Evolutionary conservation across 2,329 filamentous ascomycete species (phyloP).

Genomic region (Aspergillus fructus): DNA sequence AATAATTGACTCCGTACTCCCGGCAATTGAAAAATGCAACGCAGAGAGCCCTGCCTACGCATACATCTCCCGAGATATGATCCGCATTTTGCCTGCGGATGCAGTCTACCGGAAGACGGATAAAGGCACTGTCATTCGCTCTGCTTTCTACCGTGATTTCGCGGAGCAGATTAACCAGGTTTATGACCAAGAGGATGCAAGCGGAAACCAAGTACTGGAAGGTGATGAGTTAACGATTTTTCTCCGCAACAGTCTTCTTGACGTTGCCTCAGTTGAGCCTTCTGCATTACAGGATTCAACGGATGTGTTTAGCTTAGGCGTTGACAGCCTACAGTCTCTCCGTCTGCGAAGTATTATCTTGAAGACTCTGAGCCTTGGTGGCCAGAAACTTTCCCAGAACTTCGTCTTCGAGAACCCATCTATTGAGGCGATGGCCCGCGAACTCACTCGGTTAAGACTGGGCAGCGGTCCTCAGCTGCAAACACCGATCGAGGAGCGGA

Average conservation of each 20-base stretch:
- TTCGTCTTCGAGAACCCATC: conserved; percentile 25
- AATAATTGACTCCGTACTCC: conserved; percentile 51
- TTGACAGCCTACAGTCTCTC: conserved; percentile 25
- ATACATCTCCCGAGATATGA: conserved; percentile 25
- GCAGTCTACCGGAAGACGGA: conserved; percentile 21
- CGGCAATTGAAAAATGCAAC: conserved; percentile 54
- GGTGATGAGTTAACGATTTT: conserved; percentile 14
- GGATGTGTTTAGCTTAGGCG: conserved; percentile 23
- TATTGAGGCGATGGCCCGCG: conserved; percentile 19
- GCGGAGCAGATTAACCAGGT: conserved; percentile 18
- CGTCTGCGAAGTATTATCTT: conserved; percentile 19
- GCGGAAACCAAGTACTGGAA: conserved; percentile 16
- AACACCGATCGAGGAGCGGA: conserved; percentile 40
- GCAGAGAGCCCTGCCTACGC: conserved; percentile 42
- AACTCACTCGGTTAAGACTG: conserved; percentile 14
- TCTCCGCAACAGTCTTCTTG: conserved; percentile 34
- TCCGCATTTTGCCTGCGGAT: conserved; percentile 19
- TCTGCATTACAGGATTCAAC: conserved; percentile 12
- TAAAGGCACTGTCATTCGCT: conserved; percentile 25
- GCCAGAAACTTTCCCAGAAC: conserved; percentile 18
- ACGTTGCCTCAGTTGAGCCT: conserved; percentile 24
- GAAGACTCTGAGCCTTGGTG: conserved; percentile 15
- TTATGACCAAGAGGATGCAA: conserved; percentile 16
- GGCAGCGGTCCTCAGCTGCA: conserved; percentile 9
- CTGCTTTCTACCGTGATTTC: conserved; percentile 24